These are phyloP conservation scores for Dendrobium huoshanense DNA, from an alignment of 106 monocot genomes.

Conservation along the genomic window DNA sequence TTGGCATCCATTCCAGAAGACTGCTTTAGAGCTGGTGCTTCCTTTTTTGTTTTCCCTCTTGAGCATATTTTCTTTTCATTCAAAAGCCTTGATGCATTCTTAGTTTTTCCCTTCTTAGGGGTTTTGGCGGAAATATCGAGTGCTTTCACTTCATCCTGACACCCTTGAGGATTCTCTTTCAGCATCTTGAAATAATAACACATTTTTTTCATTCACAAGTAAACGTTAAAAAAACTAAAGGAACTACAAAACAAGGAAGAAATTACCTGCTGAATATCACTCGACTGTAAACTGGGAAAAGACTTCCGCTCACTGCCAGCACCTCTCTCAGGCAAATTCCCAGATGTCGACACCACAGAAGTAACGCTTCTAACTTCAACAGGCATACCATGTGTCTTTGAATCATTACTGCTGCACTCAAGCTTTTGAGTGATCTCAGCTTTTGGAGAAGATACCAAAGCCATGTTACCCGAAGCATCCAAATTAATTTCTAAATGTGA, in stretches of 20 bases:
- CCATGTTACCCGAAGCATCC: background rate
- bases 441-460: background rate
- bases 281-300: slow-evolving; percentile 25
- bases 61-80: slow-evolving; percentile 13
- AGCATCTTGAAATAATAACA: slow-evolving; percentile 8
- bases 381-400: slow-evolving; percentile 25
- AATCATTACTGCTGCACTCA: slow-evolving; percentile 9
- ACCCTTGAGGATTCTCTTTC: slow-evolving; percentile 18
- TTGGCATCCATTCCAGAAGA: slow-evolving; percentile 15
- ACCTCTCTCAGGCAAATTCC: slow-evolving; percentile 33
- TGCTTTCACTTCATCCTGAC: slow-evolving; percentile 6
- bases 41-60: background rate
- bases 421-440: background rate
- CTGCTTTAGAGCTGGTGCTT: no score
- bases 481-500: slow-evolving; percentile 34
- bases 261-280: slow-evolving; percentile 35
- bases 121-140: slow-evolving; percentile 6
- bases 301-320: slow-evolving; percentile 32
- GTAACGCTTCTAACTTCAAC: slow-evolving; percentile 56
- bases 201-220: background rate
- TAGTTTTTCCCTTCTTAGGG: slow-evolving; percentile 13
- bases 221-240: slow-evolving; percentile 11
- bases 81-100: slow-evolving; percentile 5
- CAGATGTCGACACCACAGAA: slow-evolving; percentile 48
- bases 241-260: background rate